These are phyloP conservation scores for Suillus alpinus DNA, from an alignment of 768 basidiomycete genomes.

Conservation along the genomic window DNA sequence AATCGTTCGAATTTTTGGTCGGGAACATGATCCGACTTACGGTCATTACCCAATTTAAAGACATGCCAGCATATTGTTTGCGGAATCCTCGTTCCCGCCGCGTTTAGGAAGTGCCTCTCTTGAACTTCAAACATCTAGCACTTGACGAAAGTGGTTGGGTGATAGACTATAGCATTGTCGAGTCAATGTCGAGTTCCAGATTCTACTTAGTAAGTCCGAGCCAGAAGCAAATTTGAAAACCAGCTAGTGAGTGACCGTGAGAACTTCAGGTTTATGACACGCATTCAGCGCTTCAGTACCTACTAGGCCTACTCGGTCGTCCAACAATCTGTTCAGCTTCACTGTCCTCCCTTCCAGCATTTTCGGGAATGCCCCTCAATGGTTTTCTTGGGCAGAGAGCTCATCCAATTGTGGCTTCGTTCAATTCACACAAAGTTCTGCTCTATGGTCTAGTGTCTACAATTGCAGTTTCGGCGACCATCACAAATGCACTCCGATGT, in stretches of 20 bases:
- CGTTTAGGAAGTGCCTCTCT: not conserved
- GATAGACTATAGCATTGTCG: not conserved
- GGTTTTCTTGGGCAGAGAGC: conserved; percentile 50
- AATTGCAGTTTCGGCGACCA: conserved; percentile 65
- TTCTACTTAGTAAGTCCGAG: too few relatives aligned
- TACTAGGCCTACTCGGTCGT: not conserved
- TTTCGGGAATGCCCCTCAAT: conserved; percentile 45
- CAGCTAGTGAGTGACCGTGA: not conserved
- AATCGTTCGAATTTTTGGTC: not conserved
- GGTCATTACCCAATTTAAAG: not conserved
- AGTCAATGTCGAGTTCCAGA: too few relatives aligned
- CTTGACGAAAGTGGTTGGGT: not conserved
- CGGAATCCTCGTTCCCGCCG: not conserved
- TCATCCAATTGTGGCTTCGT: conserved; percentile 44
- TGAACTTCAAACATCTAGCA: not conserved
- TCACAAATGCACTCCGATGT: conserved; percentile 76
- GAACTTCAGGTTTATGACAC: not conserved
- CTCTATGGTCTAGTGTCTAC: conserved; percentile 70
- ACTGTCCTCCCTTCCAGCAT: not conserved
- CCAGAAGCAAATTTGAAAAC: too few relatives aligned
- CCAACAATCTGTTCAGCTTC: not conserved
- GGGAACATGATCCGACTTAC: not conserved
- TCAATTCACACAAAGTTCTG: conserved; percentile 63
- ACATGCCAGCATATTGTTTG: not conserved
- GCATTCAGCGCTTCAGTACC: not conserved